A percentile compares a stretch with the other conserved stretches of the same genome.
phyloP scores from a whole-genome alignment of 352 stramenopile genomes.

The Phytopythium oedochilum region DNA sequence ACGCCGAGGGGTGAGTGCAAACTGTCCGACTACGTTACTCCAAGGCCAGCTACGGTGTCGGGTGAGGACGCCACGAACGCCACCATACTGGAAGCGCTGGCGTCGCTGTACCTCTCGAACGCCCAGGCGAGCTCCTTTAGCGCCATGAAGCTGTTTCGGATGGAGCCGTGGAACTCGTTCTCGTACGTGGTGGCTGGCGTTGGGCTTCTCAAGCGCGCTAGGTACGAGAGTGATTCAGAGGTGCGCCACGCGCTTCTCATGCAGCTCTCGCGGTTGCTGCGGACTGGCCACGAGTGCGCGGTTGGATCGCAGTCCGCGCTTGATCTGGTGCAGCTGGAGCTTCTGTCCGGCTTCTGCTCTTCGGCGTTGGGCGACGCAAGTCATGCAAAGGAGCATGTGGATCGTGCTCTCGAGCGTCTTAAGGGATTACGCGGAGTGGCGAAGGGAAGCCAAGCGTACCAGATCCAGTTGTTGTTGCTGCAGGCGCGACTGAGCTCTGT shows the following conservation, averaged over 20 bases:
- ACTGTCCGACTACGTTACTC: background rate
- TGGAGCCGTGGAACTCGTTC: slow-evolving; percentile 48
- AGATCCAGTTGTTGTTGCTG: slow-evolving; percentile 22
- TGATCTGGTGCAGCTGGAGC: slow-evolving; percentile 26
- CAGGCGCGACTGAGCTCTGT: slow-evolving; percentile 42
- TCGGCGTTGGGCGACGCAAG: slow-evolving; percentile 20
- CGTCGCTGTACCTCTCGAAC: slow-evolving; percentile 22
- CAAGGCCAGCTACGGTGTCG: background rate
- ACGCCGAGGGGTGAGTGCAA: background rate
- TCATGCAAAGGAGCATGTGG: slow-evolving; percentile 9
- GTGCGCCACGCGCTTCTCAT: slow-evolving; percentile 11
- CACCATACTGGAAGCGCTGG: slow-evolving; percentile 24
- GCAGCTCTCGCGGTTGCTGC: slow-evolving; percentile 29
- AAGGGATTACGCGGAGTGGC: slow-evolving; percentile 5
- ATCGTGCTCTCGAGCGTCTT: slow-evolving; percentile 22
- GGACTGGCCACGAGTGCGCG: slow-evolving; percentile 16
- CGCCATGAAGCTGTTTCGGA: slow-evolving; percentile 47
- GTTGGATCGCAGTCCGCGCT: slow-evolving; percentile 6
- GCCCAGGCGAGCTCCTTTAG: background rate
- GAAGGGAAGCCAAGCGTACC: slow-evolving; percentile 1
- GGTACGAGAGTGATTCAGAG: slow-evolving; percentile 9
- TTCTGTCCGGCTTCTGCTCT: slow-evolving; percentile 39
- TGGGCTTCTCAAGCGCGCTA: slow-evolving; percentile 40
- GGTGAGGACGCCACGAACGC: slow-evolving; percentile 22
- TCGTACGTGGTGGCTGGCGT: slow-evolving; percentile 48